These are phyloP conservation scores for Suillus tomentosus DNA, from an alignment of 768 basidiomycete genomes.

Conservation along the genomic window DNA sequence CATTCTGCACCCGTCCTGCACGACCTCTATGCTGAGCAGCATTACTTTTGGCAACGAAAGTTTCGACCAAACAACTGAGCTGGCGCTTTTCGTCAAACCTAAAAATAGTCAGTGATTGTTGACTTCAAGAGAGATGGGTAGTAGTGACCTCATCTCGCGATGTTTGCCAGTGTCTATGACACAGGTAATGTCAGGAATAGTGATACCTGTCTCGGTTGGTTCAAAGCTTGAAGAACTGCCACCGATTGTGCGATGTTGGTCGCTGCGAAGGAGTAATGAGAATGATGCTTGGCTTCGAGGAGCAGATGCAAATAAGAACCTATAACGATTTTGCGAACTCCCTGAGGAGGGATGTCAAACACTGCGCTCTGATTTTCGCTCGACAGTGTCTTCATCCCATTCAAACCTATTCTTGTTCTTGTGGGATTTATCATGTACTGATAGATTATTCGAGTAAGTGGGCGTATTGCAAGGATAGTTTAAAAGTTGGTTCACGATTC, in stretches of 20 bases:
- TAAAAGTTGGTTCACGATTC: slow-evolving; percentile 48
- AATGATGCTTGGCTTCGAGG: slow-evolving; percentile 12
- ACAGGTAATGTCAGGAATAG: slow-evolving; percentile 96
- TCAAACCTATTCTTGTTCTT: slow-evolving; percentile 63
- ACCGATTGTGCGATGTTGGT: slow-evolving; percentile 70
- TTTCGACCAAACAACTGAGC: slow-evolving; percentile 88
- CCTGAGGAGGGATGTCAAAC: slow-evolving; percentile 82
- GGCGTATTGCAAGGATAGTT: slow-evolving; percentile 4
- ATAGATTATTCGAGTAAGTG: not conserved
- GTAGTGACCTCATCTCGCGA: slow-evolving; percentile 80
- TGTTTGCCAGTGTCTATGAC: slow-evolving; percentile 95
- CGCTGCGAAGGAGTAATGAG: slow-evolving; percentile 42
- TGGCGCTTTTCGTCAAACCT: slow-evolving; percentile 98
- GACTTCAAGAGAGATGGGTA: slow-evolving; percentile 2
- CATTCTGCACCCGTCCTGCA: slow-evolving; percentile 87
- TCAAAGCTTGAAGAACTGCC: no score
- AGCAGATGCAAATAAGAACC: slow-evolving; percentile 47
- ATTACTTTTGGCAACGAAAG: slow-evolving; percentile 89
- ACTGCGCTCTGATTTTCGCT: slow-evolving; percentile 90
- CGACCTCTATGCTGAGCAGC: slow-evolving; percentile 88
- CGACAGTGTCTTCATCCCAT: slow-evolving; percentile 81
- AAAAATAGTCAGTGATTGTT: slow-evolving; percentile 9
- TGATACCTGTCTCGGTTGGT: slow-evolving; percentile 84
- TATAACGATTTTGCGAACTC: slow-evolving; percentile 91
- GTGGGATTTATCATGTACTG: slow-evolving; percentile 69